A percentile compares a stretch with the other conserved stretches of the same genome.
Evolutionary conservation across 2,329 filamentous ascomycete species (phyloP).

Genomic region (Diaporthe destruens): DNA sequence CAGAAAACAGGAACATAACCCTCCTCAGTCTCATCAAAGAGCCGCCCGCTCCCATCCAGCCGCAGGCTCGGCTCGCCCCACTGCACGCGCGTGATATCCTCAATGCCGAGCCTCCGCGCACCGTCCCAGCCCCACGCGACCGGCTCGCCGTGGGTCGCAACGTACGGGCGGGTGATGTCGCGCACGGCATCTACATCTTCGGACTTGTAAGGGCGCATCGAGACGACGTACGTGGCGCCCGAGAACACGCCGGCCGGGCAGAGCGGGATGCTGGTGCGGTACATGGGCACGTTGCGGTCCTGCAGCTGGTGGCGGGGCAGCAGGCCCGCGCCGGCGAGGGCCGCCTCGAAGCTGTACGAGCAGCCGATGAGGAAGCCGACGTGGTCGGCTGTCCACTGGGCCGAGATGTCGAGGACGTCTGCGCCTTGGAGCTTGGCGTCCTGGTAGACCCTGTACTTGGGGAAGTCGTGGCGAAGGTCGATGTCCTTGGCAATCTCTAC

Average conservation of each 20-base stretch:
- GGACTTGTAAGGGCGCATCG: conserved; percentile 70
- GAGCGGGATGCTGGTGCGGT: conserved; percentile 67
- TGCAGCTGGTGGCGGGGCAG: conserved; percentile 62
- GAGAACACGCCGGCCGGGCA: conserved; percentile 70
- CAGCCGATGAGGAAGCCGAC: conserved; percentile 74
- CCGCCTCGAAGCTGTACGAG: conserved; percentile 73
- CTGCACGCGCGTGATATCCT: conserved; percentile 63
- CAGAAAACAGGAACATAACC: conserved; percentile 69
- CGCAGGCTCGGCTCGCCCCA: conserved; percentile 67
- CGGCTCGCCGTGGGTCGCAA: conserved; percentile 72
- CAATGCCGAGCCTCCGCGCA: conserved; percentile 64
- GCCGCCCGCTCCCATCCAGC: conserved; percentile 54
- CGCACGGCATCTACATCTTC: conserved; percentile 65
- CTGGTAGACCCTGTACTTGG: conserved; percentile 70
- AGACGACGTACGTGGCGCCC: conserved; percentile 68
- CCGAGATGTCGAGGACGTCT: conserved; percentile 57
- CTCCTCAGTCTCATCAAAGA: conserved; percentile 50
- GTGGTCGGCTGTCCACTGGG: conserved; percentile 69
- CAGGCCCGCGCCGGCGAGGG: conserved; percentile 64
- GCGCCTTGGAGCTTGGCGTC: conserved; percentile 57
- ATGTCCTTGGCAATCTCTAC: conserved; percentile 55
- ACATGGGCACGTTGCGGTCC: conserved; percentile 71
- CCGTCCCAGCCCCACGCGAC: conserved; percentile 75
- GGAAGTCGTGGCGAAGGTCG: conserved; percentile 70
- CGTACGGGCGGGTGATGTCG: conserved; percentile 66